Base-by-base conservation (phyloP, 495 filamentous ascomycete species). In the Zalerion maritima region DNA sequence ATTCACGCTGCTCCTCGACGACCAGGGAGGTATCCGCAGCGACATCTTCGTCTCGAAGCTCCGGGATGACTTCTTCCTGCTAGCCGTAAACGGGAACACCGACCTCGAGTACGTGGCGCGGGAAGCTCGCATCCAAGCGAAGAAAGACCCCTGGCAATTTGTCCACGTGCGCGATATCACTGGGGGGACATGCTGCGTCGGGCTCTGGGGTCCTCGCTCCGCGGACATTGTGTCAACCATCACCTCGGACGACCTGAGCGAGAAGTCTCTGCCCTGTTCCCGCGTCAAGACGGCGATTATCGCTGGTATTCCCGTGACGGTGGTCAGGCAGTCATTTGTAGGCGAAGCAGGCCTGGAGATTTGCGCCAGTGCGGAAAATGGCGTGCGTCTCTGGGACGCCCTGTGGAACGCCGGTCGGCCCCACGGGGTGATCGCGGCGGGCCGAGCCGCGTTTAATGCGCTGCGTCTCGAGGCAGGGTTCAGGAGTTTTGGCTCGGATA, bases 281-380 rank as follows among this genome's bases (percentile, higher is more conserved):
- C 34, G 37, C 5, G 46, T 52, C 32, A 62, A 60, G 35, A 34
- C 38, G 1, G 49, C 42, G 1, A 44, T 27, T 14, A 37, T 64
- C 28, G 42, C 40, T 19, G 47, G 56, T 18, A 53, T 65, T 24
- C 58, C 60, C 0, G 60, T 64, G 3, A 54, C 42, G 3, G 41
- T 49, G 0, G 39, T 64, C 7, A 50, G 62, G 0, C 50, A 60
- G 14, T 65, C 63, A 6, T 59, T 58, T 23, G 58, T 66, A 14
- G 63, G 63, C 10, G 62, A 68, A 33, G 38, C 50, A 0, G 63
- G 63, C 22, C 66, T 60, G 62, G 62, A 68, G 37, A 53, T 68
- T 22, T 55, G 64, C 25, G 50, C 59, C 4, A 61, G 42, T 31
- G 57, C 60, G 5, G 62, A 66, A 5, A 53, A 54, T 27, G 63